phyloP scores from a whole-genome alignment of 805 yeast genomes.

The Starmera caribaea region DNA sequence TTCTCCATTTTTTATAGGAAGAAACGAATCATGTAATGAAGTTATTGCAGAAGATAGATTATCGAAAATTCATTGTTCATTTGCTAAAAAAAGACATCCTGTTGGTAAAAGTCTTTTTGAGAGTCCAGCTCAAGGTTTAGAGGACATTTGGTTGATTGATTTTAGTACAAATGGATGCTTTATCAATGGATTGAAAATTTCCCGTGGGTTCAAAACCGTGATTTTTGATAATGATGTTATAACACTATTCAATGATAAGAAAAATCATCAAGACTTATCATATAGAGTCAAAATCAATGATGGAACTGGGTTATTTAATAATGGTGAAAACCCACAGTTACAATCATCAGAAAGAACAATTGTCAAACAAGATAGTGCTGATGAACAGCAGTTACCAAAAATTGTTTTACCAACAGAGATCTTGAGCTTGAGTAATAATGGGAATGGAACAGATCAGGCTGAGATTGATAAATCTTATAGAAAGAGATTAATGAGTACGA shows the following conservation, averaged over 20 bases:
- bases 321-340: slow-evolving; percentile 23
- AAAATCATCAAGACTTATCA: slow-evolving; percentile 40
- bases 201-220: slow-evolving; percentile 52
- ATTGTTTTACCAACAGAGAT: neutral
- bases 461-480: slow-evolving; percentile 1
- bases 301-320: slow-evolving; percentile 53
- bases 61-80: slow-evolving; percentile 75
- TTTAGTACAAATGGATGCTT: slow-evolving; percentile 72
- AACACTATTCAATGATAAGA: slow-evolving; percentile 54
- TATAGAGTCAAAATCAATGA: slow-evolving; percentile 47
- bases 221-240: slow-evolving; percentile 58
- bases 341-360: neutral
- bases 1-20: slow-evolving; percentile 63
- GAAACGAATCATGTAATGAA: slow-evolving; percentile 54
- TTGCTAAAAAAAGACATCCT: slow-evolving; percentile 55
- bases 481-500: slow-evolving; percentile 3
- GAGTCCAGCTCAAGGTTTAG: slow-evolving; percentile 64
- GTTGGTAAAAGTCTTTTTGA: slow-evolving; percentile 47
- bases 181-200: slow-evolving; percentile 50
- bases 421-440: neutral
- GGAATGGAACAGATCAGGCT: neutral
- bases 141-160: slow-evolving; percentile 75
- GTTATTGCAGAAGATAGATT: slow-evolving; percentile 63
- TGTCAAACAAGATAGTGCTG: slow-evolving; percentile 8
- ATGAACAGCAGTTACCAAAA: slow-evolving; percentile 6